A percentile compares a stretch with the other conserved stretches of the same genome.
Evolutionary conservation across 1,284 basidiomycete species (phyloP).

Genomic region (Cryptococcus wingfieldii): DNA sequence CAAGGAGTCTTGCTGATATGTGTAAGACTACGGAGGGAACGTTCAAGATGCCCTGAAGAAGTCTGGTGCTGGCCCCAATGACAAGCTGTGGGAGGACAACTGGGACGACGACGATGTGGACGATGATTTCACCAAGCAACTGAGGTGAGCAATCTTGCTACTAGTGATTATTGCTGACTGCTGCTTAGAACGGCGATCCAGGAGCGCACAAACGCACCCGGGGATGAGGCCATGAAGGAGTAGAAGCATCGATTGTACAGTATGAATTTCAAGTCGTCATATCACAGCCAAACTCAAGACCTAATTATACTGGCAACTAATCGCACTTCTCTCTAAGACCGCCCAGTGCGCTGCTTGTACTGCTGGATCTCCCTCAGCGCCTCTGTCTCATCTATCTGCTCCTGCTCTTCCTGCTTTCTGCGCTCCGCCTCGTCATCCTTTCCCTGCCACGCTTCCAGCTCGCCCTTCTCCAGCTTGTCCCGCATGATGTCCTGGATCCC

Average conservation of each 20-base stretch:
- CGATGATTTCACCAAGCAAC: constrained; percentile 91
- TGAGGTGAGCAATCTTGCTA: constrained; percentile 59
- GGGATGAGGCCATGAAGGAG: constrained; percentile 45
- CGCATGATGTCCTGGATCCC: constrained; percentile 29
- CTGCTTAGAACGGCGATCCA: constrained; percentile 34
- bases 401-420: constrained; percentile 21
- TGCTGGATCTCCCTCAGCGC: constrained; percentile 38
- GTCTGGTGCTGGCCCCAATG: constrained; percentile 24
- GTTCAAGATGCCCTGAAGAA: constrained; percentile 39
- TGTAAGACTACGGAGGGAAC: constrained; percentile 22
- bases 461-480: constrained; percentile 26
- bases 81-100: constrained; percentile 92
- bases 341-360: constrained; percentile 33
- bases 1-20: neutral
- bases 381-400: constrained; percentile 39
- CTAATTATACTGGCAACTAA: too few relatives aligned
- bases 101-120: constrained; percentile 99
- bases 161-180: neutral
- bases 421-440: constrained; percentile 26
- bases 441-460: constrained; percentile 19
- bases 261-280: neutral
- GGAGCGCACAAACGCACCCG: constrained; percentile 32
- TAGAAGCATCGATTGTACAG: constrained; percentile 12
- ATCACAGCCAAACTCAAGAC: too few relatives aligned
- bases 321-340: constrained; percentile 1